These are phyloP conservation scores for Trypanosoma mega DNA, from an alignment of 208 protist species.

Conservation along the genomic window DNA sequence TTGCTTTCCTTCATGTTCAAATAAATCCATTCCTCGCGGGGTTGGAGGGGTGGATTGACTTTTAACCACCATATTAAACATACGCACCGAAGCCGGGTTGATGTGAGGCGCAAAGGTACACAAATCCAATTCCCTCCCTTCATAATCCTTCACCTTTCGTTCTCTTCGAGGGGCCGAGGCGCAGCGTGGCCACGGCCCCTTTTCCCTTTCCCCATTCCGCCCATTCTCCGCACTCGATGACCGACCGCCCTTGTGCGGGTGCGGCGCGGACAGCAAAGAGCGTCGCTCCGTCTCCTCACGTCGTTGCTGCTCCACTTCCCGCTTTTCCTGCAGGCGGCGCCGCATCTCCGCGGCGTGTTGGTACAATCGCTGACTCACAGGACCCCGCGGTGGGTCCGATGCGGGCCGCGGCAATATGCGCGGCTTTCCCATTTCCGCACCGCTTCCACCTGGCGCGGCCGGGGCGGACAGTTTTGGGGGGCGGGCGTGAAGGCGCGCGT, in stretches of 20 bases:
- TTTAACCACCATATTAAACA: constrained; percentile 30
- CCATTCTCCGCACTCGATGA: not conserved
- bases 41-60: not conserved
- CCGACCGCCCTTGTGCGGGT: constrained; percentile 2
- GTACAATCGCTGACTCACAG: constrained; percentile 17
- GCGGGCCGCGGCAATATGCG: not conserved
- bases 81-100: constrained; percentile 27
- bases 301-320: not conserved
- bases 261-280: not conserved
- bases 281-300: constrained; percentile 7
- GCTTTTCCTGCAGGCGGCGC: constrained; percentile 10
- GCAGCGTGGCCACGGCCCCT: not conserved
- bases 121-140: constrained; percentile 24
- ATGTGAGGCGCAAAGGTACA: constrained; percentile 37
- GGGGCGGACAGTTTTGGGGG: not conserved
- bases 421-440: not conserved
- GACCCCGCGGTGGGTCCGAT: not conserved
- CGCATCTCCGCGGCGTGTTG: constrained; percentile 10
- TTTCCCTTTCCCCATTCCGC: not conserved
- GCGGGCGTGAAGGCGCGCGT: constrained; percentile 15
- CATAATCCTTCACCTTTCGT: not conserved
- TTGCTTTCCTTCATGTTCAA: constrained; percentile 23
- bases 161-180: not conserved
- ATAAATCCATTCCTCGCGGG: not conserved
- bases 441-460: not conserved